Percentiles rank a stretch among this genome's conserved stretches.
These are phyloP conservation scores for Nakazawaea holstii DNA, from an alignment of 805 yeast species.

Conservation along the genomic window DNA sequence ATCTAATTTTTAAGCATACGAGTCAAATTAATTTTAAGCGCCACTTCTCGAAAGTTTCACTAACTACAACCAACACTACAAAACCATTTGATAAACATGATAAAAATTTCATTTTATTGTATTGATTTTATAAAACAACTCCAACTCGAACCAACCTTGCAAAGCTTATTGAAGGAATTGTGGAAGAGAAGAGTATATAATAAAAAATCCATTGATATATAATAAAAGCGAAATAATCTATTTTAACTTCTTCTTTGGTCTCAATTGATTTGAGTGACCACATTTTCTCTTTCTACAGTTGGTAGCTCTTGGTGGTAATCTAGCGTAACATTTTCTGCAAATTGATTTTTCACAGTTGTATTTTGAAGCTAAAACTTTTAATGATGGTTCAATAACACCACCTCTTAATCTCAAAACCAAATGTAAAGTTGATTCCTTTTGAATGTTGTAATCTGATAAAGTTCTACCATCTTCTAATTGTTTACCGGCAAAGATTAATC, in stretches of 20 bases:
- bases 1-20: too few relatives aligned
- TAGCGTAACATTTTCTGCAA: slow-evolving; percentile 99
- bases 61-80: too few relatives aligned
- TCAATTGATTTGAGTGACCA: slow-evolving; percentile 99
- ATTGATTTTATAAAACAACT: neutral
- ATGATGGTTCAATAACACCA: slow-evolving; percentile 97
- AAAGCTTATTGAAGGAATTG: neutral
- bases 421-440: slow-evolving; percentile 76
- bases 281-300: slow-evolving; percentile 99
- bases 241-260: slow-evolving; percentile 99
- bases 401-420: slow-evolving; percentile 66
- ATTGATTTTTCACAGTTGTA: slow-evolving; percentile 99
- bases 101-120: neutral
- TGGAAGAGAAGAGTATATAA: neutral
- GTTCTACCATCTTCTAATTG: slow-evolving; percentile 96
- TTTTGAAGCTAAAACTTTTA: slow-evolving; percentile 98
- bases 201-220: neutral
- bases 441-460: slow-evolving; percentile 89
- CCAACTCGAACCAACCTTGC: neutral
- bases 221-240: slow-evolving; percentile 43
- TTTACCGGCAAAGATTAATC: slow-evolving; percentile 94
- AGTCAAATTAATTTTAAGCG: too few relatives aligned
- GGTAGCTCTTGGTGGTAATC: slow-evolving; percentile 99
- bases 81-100: neutral
- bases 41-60: too few relatives aligned